Evolutionary conservation across 108 stramenopile species (phyloP).

Genomic region (Nitzschia palea): DNA sequence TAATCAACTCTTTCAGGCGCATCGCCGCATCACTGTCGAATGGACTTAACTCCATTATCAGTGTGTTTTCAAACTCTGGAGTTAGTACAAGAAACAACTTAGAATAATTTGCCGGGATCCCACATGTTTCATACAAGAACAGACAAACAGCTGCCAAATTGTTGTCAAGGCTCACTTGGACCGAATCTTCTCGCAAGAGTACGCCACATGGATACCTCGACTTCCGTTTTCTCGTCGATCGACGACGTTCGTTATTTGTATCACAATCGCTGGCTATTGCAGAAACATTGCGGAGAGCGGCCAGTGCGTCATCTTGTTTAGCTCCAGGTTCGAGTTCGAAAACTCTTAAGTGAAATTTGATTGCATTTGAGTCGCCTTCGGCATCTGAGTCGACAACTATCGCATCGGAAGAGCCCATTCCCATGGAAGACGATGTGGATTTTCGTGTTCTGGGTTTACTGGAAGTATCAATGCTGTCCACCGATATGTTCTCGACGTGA

Average conservation of each 20-base stretch:
- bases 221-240: conserved; percentile 45
- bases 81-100: conserved; percentile 13
- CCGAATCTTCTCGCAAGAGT: conserved; percentile 27
- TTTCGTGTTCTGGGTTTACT: neutral
- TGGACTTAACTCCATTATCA: neutral
- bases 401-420: conserved; percentile 11
- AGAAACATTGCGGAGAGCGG: conserved; percentile 7
- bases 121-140: conserved; percentile 36
- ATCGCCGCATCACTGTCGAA: neutral
- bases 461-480: neutral
- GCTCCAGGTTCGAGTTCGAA: conserved; percentile 23
- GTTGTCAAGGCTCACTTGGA: conserved; percentile 22
- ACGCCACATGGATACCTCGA: conserved; percentile 35
- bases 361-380: conserved; percentile 8
- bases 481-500: conserved; percentile 14
- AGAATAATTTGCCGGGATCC: conserved; percentile 4
- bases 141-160: conserved; percentile 52
- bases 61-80: neutral
- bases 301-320: conserved; percentile 6
- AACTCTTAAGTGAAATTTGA: conserved; percentile 18
- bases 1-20: conserved; percentile 7
- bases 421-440: neutral
- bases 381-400: conserved; percentile 41
- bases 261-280: neutral
- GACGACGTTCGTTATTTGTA: conserved; percentile 17